These are phyloP conservation scores for Magnusiomyces suaveolens DNA, from an alignment of 1,139 yeast species.

Conservation along the genomic window DNA sequence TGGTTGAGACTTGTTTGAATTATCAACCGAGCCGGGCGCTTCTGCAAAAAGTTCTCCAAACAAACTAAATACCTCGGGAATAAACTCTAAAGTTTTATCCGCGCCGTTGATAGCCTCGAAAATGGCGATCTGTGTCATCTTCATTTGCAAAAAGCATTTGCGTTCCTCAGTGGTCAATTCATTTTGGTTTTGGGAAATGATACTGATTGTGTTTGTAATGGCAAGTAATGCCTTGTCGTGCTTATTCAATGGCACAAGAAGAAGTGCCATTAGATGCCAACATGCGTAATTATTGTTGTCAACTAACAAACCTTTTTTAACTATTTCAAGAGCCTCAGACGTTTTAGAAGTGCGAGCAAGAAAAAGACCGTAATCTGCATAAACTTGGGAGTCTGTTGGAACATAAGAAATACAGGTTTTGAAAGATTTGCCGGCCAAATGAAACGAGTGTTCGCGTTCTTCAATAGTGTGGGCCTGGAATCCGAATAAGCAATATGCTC, in stretches of 20 bases:
- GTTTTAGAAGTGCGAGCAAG: slow-evolving; percentile 25
- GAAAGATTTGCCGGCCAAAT: slow-evolving; percentile 22
- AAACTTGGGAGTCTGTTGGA: slow-evolving; percentile 17
- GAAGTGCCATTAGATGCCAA: slow-evolving; percentile 45
- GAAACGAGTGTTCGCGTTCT: slow-evolving; percentile 17
- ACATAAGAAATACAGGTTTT: slow-evolving; percentile 19
- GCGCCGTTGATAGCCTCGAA: slow-evolving; percentile 56
- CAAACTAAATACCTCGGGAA: slow-evolving; percentile 57
- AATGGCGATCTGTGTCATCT: slow-evolving; percentile 65
- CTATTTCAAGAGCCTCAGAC: slow-evolving; percentile 27
- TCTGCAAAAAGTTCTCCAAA: slow-evolving; percentile 45
- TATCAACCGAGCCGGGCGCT: not conserved
- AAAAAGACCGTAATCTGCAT: slow-evolving; percentile 26
- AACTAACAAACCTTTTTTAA: slow-evolving; percentile 31
- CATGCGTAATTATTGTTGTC: slow-evolving; percentile 39
- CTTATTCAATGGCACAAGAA: slow-evolving; percentile 46
- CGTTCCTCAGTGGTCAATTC: slow-evolving; percentile 19
- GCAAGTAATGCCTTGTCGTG: slow-evolving; percentile 39
- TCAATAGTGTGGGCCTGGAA: slow-evolving; percentile 19
- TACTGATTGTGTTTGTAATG: slow-evolving; percentile 35
- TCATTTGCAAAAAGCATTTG: slow-evolving; percentile 54
- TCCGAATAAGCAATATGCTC: slow-evolving; percentile 22
- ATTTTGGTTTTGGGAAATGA: slow-evolving; percentile 13
- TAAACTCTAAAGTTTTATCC: slow-evolving; percentile 50
- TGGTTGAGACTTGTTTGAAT: not conserved